Evolutionary conservation across 2,329 filamentous ascomycete genomes (phyloP), one percentile per base, ranked within the genome.

Genomic region (Cryphonectria japonica): DNA sequence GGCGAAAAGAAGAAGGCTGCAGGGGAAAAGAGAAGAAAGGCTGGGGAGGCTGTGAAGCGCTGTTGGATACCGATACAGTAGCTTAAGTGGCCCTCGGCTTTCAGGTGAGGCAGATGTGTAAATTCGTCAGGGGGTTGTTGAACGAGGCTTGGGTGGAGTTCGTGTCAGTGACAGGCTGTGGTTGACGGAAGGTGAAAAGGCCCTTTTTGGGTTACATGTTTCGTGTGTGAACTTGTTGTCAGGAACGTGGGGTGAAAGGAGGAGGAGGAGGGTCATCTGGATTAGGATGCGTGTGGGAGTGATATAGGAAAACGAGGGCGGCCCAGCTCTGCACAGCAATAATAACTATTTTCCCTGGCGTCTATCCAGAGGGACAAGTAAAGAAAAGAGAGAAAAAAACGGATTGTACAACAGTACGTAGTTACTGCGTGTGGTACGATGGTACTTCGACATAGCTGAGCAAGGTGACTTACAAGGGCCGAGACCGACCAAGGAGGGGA

Each of bases 41-140:
- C 22, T 43, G 69, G 60, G 71, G 34, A 34, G 34, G 71, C 71
- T 71, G 69, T 71, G 46, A 43, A 52, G 34, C 26, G 66, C 41
- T 60, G 26, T 66, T 65, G 71, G 50, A 62, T 67, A 65, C 43
- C 46, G 66, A 50, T n/a, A 22, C 19, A n/a, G 54, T 63, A 57
- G 41, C 67, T 63, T 34, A 50, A 41, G 67, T 71, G 70, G 67
- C 68, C 57, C 60, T 66, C n/a, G 37, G 63, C 50, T n/a, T n/a
- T 62, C 69, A 52, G 68, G 52, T 61, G 50, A 46, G 63, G 70
- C 68, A 61, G 64, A 67, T 26, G 57, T 52, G 64, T 46, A 60
- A 43, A 50, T 16, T 46, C 34, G 61, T 70, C 50, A 50, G 63
- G 50, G 64, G 61, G 68, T n/a, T 70, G 64, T 70, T 60, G 26